phyloP scores from a whole-genome alignment of 2,329 filamentous ascomycete genomes.

The Penicillium hordei region DNA sequence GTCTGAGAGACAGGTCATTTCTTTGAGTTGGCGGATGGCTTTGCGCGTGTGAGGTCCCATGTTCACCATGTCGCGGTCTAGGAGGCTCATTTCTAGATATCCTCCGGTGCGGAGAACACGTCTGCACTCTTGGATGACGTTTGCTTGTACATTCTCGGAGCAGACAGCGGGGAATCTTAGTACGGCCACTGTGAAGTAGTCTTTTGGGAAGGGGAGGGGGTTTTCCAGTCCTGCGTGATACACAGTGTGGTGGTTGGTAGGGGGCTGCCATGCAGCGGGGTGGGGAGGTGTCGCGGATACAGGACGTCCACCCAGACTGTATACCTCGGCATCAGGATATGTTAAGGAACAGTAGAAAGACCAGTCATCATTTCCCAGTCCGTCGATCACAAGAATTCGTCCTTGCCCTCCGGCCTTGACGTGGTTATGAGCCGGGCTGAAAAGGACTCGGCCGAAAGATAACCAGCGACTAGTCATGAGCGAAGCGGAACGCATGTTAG shows the following conservation, averaged over 20 bases:
- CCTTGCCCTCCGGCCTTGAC: constrained; percentile 42
- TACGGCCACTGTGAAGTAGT: constrained; percentile 48
- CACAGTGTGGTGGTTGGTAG: constrained; percentile 45
- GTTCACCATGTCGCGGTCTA: constrained; percentile 53
- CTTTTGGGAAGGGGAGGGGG: constrained; percentile 49
- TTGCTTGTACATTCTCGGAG: constrained; percentile 45
- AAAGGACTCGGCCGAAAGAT: constrained; percentile 52
- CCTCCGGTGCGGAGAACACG: constrained; percentile 51
- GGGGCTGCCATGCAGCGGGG: constrained; percentile 45
- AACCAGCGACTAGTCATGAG: constrained; percentile 53
- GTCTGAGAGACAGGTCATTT: constrained; percentile 46
- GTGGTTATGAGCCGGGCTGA: constrained; percentile 51
- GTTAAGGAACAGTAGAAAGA: constrained; percentile 53
- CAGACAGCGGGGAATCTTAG: constrained; percentile 49
- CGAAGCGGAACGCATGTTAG: constrained; percentile 51
- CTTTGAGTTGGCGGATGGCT: constrained; percentile 48
- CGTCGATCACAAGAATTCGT: constrained; percentile 51
- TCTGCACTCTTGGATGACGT: constrained; percentile 50
- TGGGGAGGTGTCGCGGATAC: constrained; percentile 35
- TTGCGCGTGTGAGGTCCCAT: constrained; percentile 50
- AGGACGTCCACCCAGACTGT: constrained; percentile 43
- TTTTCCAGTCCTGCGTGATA: constrained; percentile 43
- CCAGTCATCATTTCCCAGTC: constrained; percentile 54
- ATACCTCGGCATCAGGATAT: constrained; percentile 48
- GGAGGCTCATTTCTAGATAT: constrained; percentile 50